phyloP scores from a whole-genome alignment of 202 grass and related monocot genomes.

The Schoenoplectus tabernaemontani region DNA sequence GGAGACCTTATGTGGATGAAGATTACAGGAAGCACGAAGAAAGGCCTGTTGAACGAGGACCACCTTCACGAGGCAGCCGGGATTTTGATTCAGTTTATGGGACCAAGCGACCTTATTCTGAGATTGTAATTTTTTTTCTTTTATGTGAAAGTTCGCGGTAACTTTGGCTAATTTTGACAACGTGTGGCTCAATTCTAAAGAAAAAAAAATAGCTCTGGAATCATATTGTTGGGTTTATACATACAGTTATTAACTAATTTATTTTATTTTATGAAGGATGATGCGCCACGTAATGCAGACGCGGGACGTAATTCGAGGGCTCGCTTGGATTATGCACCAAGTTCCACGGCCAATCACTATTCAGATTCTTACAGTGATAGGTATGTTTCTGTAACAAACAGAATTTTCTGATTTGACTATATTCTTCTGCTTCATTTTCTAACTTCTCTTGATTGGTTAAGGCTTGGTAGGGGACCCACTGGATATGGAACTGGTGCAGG shows the following conservation, averaged over 20 bases:
- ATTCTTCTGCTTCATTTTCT: constrained; percentile 13
- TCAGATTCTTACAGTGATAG: constrained; percentile 10
- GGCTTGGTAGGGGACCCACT: constrained; percentile 54
- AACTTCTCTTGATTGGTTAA: constrained; percentile 21
- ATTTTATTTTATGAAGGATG: constrained; percentile 51
- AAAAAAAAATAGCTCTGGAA: not conserved
- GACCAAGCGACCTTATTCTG: constrained; percentile 68
- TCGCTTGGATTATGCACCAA: constrained; percentile 61
- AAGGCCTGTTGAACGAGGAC: constrained; percentile 36
- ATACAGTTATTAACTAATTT: constrained; percentile 7
- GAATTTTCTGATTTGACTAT: not conserved
- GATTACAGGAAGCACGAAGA: constrained; percentile 57
- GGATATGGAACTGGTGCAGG: constrained; percentile 32
- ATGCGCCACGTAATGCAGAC: constrained; percentile 55
- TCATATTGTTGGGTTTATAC: not conserved
- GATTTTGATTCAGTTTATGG: constrained; percentile 60
- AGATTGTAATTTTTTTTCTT: constrained; percentile 48
- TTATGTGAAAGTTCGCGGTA: not conserved
- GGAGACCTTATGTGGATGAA: constrained; percentile 49
- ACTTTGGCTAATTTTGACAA: not conserved
- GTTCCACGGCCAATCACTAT: constrained; percentile 34
- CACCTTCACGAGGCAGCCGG: constrained; percentile 46
- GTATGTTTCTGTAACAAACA: not conserved
- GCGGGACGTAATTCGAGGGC: constrained; percentile 58
- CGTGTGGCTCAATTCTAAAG: not conserved